Conservation (phyloP, 495 filamentous ascomycete genomes). For the Physcia stellaris region DNA sequence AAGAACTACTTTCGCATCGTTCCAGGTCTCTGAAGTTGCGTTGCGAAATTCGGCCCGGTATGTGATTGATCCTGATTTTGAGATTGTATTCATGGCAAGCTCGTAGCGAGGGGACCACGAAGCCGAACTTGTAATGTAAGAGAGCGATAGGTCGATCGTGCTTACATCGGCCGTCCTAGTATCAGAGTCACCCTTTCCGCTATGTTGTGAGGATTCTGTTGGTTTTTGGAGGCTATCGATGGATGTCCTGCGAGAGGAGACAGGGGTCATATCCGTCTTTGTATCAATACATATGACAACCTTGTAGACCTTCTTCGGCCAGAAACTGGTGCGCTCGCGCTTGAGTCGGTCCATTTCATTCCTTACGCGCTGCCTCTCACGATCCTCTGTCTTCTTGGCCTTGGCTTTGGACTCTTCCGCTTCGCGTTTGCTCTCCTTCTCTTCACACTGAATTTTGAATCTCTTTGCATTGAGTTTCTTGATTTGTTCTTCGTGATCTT, state of each 20-base stretch:
- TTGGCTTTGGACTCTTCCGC: constrained; percentile 24
- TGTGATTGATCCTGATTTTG: constrained; percentile 37
- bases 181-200: constrained; percentile 8
- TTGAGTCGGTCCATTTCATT: constrained; percentile 38
- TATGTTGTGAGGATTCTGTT: constrained; percentile 15
- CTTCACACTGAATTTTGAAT: constrained; percentile 17
- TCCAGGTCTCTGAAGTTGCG: constrained; percentile 52
- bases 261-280: constrained; percentile 30
- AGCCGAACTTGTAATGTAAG: constrained; percentile 48
- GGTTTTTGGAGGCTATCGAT: constrained; percentile 33
- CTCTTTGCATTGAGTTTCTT: constrained; percentile 19
- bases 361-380: constrained; percentile 25
- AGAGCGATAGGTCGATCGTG: constrained; percentile 38
- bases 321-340: constrained; percentile 38
- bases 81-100: constrained; percentile 42
- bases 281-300: constrained; percentile 47
- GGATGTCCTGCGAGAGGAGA: constrained; percentile 42
- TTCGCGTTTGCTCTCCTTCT: constrained; percentile 27
- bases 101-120: constrained; percentile 57
- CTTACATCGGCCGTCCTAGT: constrained; percentile 14
- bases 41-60: constrained; percentile 56
- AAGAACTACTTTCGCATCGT: constrained; percentile 47
- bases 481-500: constrained; percentile 25
- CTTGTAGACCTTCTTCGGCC: constrained; percentile 42
- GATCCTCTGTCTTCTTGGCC: constrained; percentile 17